Conservation (phyloP, 768 basidiomycete species). For the Kwoniella newhampshirensis region DNA sequence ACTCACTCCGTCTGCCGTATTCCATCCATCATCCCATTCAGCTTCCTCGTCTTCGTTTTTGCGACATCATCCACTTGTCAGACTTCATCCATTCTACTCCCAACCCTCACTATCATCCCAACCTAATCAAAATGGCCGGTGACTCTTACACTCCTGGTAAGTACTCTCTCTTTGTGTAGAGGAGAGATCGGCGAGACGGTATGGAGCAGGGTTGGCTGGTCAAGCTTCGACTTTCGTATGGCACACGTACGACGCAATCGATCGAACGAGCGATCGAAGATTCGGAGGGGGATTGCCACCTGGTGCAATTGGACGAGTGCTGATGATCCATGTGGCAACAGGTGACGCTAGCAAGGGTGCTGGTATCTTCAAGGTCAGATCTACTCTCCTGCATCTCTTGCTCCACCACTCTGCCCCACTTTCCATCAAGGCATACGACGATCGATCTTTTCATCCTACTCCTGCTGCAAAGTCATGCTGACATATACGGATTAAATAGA, state of each 20-base stretch:
- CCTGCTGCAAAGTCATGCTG: no score
- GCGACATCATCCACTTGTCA: not conserved
- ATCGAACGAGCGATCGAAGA: not conserved
- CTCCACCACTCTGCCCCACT: not conserved
- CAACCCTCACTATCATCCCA: not conserved
- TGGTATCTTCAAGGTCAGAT: slow-evolving; percentile 92
- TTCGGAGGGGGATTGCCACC: not conserved
- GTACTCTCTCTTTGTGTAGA: not conserved
- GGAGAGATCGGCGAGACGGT: not conserved
- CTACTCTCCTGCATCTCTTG: slow-evolving; percentile 55
- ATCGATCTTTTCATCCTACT: not conserved
- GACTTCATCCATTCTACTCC: not conserved
- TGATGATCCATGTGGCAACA: slow-evolving; percentile 28
- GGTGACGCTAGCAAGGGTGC: slow-evolving; percentile 92
- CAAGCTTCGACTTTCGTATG: not conserved
- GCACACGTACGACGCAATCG: not conserved
- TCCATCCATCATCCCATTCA: no score
- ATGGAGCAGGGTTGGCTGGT: not conserved
- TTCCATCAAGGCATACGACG: not conserved
- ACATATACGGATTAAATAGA: slow-evolving; percentile 55
- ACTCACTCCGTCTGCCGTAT: not conserved
- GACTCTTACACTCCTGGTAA: slow-evolving; percentile 26
- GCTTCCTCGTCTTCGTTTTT: slow-evolving; percentile 10
- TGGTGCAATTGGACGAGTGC: not conserved
- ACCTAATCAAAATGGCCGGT: slow-evolving; percentile 22